phyloP scores from a whole-genome alignment of 306 rosid species.

The Luffa aegyptiaca region DNA sequence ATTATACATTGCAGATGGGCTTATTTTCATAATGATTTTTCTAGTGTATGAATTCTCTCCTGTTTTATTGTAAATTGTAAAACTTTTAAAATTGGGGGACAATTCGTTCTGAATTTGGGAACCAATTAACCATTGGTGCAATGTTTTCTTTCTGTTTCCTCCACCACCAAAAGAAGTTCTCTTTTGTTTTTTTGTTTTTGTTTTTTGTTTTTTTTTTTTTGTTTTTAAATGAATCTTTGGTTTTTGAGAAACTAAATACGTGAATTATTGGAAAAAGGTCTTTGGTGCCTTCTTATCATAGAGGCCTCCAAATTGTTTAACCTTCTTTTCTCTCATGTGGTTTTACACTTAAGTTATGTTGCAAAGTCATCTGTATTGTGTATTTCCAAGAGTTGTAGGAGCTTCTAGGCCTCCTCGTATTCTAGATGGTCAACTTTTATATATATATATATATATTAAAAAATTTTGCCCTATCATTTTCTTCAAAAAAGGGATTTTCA shows the following conservation, averaged over 20 bases:
- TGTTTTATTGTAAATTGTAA: not conserved
- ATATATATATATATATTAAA: too few relatives aligned
- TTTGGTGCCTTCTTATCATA: not conserved
- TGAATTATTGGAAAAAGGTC: not conserved
- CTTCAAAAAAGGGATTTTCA: not conserved
- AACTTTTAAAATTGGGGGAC: not conserved
- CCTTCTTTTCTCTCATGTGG: not conserved
- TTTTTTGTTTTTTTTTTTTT: not conserved
- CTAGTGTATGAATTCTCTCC: not conserved
- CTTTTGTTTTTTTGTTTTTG: not conserved
- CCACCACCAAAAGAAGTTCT: not conserved
- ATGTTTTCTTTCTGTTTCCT: not conserved
- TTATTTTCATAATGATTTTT: not conserved
- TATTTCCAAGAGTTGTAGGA: not conserved
- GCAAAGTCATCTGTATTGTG: not conserved
- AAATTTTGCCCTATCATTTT: not conserved
- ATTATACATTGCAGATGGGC: not conserved
- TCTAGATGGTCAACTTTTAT: too few relatives aligned
- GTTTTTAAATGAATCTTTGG: not conserved
- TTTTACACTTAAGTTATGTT: not conserved
- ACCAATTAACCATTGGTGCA: not conserved
- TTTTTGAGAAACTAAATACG: not conserved
- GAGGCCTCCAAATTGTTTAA: not conserved
- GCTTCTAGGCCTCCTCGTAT: not conserved
- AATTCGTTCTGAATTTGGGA: not conserved